Evolutionary conservation across 305 asterid species (phyloP), one percentile per base, ranked within the genome.

Genomic region (Fraxinus ornus): DNA sequence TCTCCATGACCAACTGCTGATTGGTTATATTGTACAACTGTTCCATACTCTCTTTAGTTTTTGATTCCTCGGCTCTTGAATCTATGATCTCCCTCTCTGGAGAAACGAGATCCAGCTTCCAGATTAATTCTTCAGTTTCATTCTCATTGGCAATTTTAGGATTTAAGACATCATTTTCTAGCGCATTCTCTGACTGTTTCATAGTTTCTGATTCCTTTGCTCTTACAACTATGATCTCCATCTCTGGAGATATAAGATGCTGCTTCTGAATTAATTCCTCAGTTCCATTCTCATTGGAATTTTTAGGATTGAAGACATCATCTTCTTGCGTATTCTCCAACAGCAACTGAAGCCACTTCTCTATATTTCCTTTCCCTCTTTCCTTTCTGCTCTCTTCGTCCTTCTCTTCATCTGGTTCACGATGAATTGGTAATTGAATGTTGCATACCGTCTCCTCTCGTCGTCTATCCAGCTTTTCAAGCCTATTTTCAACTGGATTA

Each of bases 301-400:
- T 80, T 66, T 81, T 84, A 73, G 85, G 68, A 82, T 83, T 78
- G 52, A 71, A 26, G 73, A 85, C 79, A 1, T 81, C 85, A 32
- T 55, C 21, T n/a, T n/a, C 91, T 79, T 75, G 84, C 41, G 91
- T 68, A 85, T 86, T 88, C 6, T 94, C 94, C 76, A 93, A 87
- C 55, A 94, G 89, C 86, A 91, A 86, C 77, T 91, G 94, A 85
- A 97, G 89, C 99, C 99, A 94, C 87, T 94, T 94, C 77, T 97
- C 99, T 12, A 94, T 83, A 79, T 97, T 91, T 44, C 97, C 98
- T 89, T 93, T 97, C 82, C 99, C 98, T 47, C 98, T 94, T 73
- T 80, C 90, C 81, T 88, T 90, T 87, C 96, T 89, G 79, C 90
- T 93, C 82, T 94, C 97, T 85, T 97, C 97, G 0, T 92, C 98